Evolutionary conservation across 139 green algal genomes (phyloP).

Genomic region (Spirogloea muscicola): DNA sequence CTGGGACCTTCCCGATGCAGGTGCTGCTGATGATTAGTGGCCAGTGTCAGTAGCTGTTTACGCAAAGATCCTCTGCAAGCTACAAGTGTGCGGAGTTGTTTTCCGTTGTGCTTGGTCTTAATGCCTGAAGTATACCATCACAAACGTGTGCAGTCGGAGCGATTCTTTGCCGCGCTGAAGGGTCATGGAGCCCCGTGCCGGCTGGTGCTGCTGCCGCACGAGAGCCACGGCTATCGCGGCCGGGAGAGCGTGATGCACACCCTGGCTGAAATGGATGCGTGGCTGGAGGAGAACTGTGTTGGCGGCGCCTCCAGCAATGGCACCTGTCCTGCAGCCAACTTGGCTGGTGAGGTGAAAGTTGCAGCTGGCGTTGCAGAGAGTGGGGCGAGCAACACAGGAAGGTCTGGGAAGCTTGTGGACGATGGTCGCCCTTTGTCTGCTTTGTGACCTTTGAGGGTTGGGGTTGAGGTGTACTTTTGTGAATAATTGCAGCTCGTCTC

Average conservation of each 20-base stretch:
- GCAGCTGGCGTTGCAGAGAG: no score
- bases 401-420: no score
- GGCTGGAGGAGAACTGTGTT: slow-evolving; percentile 39
- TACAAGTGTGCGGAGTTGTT: background rate
- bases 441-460: no score
- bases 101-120: background rate
- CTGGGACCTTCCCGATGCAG: slow-evolving; percentile 59
- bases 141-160: slow-evolving; percentile 68
- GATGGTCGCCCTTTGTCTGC: no score
- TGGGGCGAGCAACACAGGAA: no score
- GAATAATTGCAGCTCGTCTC: no score
- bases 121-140: background rate
- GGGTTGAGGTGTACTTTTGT: no score
- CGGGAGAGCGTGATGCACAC: slow-evolving; percentile 41
- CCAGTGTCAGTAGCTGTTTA: background rate
- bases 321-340: no score
- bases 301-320: background rate
- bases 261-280: slow-evolving; percentile 36
- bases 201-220: slow-evolving; percentile 93
- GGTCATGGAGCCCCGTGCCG: slow-evolving; percentile 68
- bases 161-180: slow-evolving; percentile 76
- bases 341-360: background rate
- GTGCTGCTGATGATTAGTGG: background rate
- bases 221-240: slow-evolving; percentile 68
- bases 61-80: background rate